These are phyloP conservation scores for Discostella stelligeroides DNA, from an alignment of 108 stramenopile genomes.

Conservation along the genomic window DNA sequence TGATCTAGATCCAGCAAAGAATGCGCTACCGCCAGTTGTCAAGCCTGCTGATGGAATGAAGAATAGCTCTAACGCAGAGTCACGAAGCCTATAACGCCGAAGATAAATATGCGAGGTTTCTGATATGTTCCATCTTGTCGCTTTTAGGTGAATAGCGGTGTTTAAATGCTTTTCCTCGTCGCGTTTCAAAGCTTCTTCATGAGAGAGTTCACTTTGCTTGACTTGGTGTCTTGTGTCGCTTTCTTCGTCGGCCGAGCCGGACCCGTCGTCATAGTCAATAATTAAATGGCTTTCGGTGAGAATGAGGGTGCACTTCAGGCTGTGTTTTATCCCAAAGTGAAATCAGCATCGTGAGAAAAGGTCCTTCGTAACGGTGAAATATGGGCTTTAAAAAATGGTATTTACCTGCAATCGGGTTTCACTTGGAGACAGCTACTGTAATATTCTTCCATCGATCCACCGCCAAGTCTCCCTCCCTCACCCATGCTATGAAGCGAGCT, in stretches of 20 bases:
- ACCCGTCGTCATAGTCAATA: conserved; percentile 83
- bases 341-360: background rate
- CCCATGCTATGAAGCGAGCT: conserved; percentile 48
- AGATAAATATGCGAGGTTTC: conserved; percentile 91
- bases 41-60: conserved; percentile 90
- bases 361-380: background rate
- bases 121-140: conserved; percentile 87
- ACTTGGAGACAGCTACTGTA: conserved; percentile 83
- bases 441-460: conserved; percentile 70
- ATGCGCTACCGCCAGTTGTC: conserved; percentile 73
- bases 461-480: conserved; percentile 53
- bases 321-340: background rate
- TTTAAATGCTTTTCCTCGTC: conserved; percentile 58
- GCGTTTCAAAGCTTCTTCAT: conserved; percentile 35
- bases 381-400: background rate
- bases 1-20: conserved; percentile 75
- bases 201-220: conserved; percentile 55
- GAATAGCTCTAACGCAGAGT: conserved; percentile 95
- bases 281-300: conserved; percentile 86
- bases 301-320: conserved; percentile 68
- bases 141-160: conserved; percentile 81
- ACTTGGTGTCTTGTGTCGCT: conserved; percentile 60
- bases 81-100: conserved; percentile 91
- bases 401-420: conserved; percentile 75
- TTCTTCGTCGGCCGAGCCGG: conserved; percentile 82